Conservation (phyloP, 441 rosid genomes). For the Populus hybrid region DNA sequence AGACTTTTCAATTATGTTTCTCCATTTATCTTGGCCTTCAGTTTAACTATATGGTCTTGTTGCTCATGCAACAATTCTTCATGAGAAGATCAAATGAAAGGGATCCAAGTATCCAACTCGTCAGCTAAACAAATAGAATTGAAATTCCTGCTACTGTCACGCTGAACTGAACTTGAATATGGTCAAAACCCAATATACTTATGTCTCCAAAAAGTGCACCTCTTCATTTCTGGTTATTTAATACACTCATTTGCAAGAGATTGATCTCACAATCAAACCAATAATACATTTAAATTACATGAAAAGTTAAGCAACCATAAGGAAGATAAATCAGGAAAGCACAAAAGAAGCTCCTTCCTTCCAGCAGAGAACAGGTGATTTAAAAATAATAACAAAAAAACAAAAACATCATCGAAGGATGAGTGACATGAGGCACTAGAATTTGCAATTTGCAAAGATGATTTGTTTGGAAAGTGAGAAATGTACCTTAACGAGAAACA, state of each 20-base stretch:
- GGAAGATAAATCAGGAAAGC: background rate
- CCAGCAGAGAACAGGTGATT: background rate
- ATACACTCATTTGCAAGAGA: background rate
- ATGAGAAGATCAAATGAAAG: background rate
- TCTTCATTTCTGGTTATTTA: too few relatives aligned
- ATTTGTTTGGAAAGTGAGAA: background rate
- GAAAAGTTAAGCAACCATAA: background rate
- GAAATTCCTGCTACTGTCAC: too few relatives aligned
- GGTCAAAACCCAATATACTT: too few relatives aligned
- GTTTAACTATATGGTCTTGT: too few relatives aligned
- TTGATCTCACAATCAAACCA: background rate
- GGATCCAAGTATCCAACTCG: background rate
- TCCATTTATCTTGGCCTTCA: too few relatives aligned
- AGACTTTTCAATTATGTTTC: too few relatives aligned
- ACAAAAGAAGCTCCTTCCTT: background rate
- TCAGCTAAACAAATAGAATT: background rate
- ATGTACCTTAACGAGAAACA: constrained; percentile 28
- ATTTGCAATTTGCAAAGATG: background rate
- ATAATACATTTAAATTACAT: background rate
- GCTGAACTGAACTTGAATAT: too few relatives aligned
- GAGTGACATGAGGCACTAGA: background rate
- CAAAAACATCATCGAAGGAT: background rate
- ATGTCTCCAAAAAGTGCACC: too few relatives aligned
- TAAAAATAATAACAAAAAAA: background rate
- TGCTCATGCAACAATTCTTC: background rate